Evolutionary conservation across 805 yeast genomes (phyloP).

Genomic region (Huiozyma naganishii): DNA sequence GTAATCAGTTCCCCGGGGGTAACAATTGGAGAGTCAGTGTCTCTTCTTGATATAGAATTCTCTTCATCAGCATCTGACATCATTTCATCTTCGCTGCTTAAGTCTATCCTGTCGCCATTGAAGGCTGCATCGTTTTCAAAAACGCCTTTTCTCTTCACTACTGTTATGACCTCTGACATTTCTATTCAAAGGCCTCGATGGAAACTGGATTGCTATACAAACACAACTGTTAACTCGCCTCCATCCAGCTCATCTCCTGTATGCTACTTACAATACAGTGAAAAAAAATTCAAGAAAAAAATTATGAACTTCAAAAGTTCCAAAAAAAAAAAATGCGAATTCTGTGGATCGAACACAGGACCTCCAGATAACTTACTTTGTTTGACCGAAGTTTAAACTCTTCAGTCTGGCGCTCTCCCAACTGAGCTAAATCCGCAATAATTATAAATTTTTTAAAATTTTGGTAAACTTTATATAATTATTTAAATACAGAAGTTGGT

Average conservation of each 20-base stretch:
- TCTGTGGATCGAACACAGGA: constrained; percentile 84
- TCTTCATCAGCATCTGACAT: constrained; percentile 30
- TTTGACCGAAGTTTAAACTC: constrained; percentile 9
- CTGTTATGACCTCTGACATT: constrained; percentile 24
- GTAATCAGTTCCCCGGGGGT: constrained; percentile 97
- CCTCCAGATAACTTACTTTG: constrained; percentile 40
- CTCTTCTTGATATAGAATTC: constrained; percentile 18
- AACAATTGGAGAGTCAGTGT: constrained; percentile 38
- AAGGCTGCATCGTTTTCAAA: constrained; percentile 12
- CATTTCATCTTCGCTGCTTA: constrained; percentile 26
- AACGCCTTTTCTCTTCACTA: constrained; percentile 18
- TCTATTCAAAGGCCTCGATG: background rate
- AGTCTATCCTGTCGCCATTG: constrained; percentile 3
- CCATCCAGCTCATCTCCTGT: background rate
- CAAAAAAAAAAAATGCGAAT: constrained; percentile 33
- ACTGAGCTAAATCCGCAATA: constrained; percentile 27
- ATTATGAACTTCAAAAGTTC: too few relatives aligned
- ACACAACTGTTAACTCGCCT: background rate
- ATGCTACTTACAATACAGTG: background rate
- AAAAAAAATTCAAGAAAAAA: constrained; percentile 10
- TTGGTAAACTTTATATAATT: too few relatives aligned
- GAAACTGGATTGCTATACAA: background rate
- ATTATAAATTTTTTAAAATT: too few relatives aligned
- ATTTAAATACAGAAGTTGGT: too few relatives aligned
- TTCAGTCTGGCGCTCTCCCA: constrained; percentile 38